Evolutionary conservation across 768 basidiomycete genomes (phyloP), one percentile per base, ranked within the genome.

Genomic region (Boletus reticulatus): DNA sequence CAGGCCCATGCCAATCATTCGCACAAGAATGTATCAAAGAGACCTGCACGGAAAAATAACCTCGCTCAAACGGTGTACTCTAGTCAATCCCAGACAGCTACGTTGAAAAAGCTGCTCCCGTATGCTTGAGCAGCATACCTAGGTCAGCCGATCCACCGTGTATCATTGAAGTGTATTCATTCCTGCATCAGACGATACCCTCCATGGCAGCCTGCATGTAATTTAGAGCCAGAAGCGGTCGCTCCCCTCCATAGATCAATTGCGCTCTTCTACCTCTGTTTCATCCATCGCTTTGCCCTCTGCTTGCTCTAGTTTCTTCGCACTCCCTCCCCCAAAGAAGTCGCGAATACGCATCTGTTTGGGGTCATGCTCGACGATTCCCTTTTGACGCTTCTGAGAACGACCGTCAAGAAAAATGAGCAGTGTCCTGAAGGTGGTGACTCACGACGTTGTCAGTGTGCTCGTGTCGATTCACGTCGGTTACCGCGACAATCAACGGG

Each of bases 331-430:
- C 38, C 80, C 78, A 61, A 93, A 89, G 76, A 92, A 93, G 4
- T 79, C 77, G 20, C 88, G 80, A 44, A 94, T 87, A 64, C 87
- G 84, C 58, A 80, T 77, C 67, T 95, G 92, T 55, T 82, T 82
- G 31, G 84, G 83, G 64, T 94, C 92, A 65, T 87, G 80, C 1
- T 85, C 86, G 44, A 91, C 86, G 1, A 92, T 90, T 4, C 89
- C 89, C 56, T 78, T 82, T 68, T 94, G 91, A 5, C 91, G 83
- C 45, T 73, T 78, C 81, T 82, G 57, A 48, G 49, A 67, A 66
- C 72, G 74, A 53, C 29, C 47, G 43, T 64, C 39, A 54, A 34
- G 13, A 53, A 37, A 48, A 19, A 38, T 43, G 34, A 19, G 17
- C 27, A 39, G 10, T 8, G 41, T 32, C 16, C 13, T 38, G 31